Base-by-base conservation (phyloP, 352 stramenopile species). In the Pythium aristosporum region DNA sequence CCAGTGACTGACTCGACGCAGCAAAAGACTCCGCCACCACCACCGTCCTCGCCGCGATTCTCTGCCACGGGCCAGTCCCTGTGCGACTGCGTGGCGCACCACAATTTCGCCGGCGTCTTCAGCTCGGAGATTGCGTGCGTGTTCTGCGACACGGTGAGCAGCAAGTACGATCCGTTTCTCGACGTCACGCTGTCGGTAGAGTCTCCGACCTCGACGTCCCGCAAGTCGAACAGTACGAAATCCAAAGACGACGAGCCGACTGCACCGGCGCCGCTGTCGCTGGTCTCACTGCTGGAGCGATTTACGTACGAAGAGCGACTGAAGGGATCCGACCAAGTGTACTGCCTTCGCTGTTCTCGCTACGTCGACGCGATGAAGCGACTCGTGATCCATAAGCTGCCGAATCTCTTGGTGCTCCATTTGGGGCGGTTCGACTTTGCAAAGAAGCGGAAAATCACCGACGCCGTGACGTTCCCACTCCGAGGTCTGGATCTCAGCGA, bases 371-470 rank as follows among this genome's bases (percentile, higher is more conserved):
- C 79, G 41, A 76, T 67, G 61, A 91, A 91, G 70, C 83, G 79
- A 2, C 69, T 91, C 46, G 75, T 81, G 36, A 54, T 91, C 47
- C 76, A 87, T 46, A 77, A 66, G 21, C 64, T 89, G 1, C 85
- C 85, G 7, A 88, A 89, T 32, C 69, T 90, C 43, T 77, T 94
- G 6, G 80, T 91, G 12, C 64, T 94, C 28, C 85, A 94, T 48
- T 77, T 94, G 32, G 84, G 88, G 36, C 85, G 85, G 36, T 68
- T 92, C 42, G 84, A 91, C 55, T 90, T 87, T 37, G 77, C 80
- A 58, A 75, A 75, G 16, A 79, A 89, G 55, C 75, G 74, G 46
- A 92, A 92, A 61, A 57, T 84, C 32, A 50, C 58, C 28, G 61
- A 76, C n/a, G 71, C 68, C 20, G 80, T 91, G 6, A 42, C 68